Base-by-base conservation (phyloP, 768 basidiomycete species). In the Phylloporus arenicola region DNA sequence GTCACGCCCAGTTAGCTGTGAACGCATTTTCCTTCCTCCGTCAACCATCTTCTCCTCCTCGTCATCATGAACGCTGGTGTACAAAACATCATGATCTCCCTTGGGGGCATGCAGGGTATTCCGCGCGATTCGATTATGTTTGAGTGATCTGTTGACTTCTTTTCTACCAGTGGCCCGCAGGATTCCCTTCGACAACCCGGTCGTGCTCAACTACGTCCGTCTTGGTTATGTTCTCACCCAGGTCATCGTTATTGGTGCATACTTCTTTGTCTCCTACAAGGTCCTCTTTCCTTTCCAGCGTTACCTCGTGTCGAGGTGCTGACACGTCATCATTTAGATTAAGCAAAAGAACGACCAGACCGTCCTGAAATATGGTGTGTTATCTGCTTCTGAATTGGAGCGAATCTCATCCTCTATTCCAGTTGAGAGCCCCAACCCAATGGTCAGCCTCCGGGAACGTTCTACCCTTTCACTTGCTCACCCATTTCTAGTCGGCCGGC, bases 281-380 rank as follows among this genome's bases (percentile, higher is more conserved):
- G 91, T 92, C 54, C 14, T 48, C 25, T 48, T 4, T 47, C 13
- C 12, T 37, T 46, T 25, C 10, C 17, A 16, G 19, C 24, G 2
- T 8, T 37, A 8, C 8, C 3, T 17, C 17, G 7, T 22, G 25
- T 14, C n/a, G 27, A 43, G 27, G 49, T 59, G 2, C 43, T 34
- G 50, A 52, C 62, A 63, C 51, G 57, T 53, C 53, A 42, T 17
- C 55, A 41, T 44, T 19, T 56, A 96, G 91, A 83, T 97, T 70
- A 94, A 90, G 78, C 72, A 79, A 62, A 94, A 93, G 82, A 98
- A 98, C 62, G 95, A 99, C 72, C 81, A 86, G 68, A 92, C 92
- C 2, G 90, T 95, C 24, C 75, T 99, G 61, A 99, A 96, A 80
- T 99, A 95, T 71, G 89, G 89, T 86, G 38, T 48, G 80, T 78